Evolutionary conservation across 1,139 yeast genomes (phyloP).

Genomic region (Blastobotrys indianensis): DNA sequence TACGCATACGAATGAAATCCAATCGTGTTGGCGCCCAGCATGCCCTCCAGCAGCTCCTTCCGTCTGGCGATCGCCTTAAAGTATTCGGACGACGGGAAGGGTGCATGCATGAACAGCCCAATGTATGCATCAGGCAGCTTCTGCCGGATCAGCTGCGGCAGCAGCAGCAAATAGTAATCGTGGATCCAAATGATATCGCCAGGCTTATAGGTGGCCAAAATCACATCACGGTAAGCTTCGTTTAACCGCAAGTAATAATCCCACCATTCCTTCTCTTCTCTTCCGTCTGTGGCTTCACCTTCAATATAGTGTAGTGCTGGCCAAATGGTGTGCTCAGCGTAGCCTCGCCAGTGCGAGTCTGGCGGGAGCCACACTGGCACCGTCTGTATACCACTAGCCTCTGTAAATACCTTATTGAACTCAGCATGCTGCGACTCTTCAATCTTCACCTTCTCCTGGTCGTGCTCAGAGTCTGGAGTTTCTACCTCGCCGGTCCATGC

Average conservation of each 20-base stretch:
- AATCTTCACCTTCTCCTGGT: neutral
- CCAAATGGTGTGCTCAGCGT: constrained; percentile 91
- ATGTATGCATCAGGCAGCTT: constrained; percentile 73
- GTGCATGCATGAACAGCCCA: constrained; percentile 74
- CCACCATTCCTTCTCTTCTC: constrained; percentile 77
- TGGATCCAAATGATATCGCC: constrained; percentile 96
- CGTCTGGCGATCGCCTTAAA: constrained; percentile 84
- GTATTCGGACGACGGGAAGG: constrained; percentile 91
- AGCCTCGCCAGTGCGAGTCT: constrained; percentile 83
- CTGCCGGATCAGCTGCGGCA: constrained; percentile 85
- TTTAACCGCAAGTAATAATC: constrained; percentile 84
- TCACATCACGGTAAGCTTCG: constrained; percentile 80
- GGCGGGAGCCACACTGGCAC: constrained; percentile 64
- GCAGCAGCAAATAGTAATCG: constrained; percentile 77
- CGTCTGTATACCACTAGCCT: constrained; percentile 43
- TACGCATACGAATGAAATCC: constrained; percentile 84
- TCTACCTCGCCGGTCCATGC: constrained; percentile 95
- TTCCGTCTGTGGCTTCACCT: constrained; percentile 61
- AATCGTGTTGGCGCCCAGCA: constrained; percentile 81
- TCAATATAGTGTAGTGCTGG: constrained; percentile 91
- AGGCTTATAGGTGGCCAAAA: constrained; percentile 65
- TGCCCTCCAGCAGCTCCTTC: constrained; percentile 74
- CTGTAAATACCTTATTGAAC: constrained; percentile 1
- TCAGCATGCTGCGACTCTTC: neutral
- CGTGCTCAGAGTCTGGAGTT: constrained; percentile 27